Conservation (phyloP, 768 basidiomycete species). For the Boletus rufocinnamomeus region DNA sequence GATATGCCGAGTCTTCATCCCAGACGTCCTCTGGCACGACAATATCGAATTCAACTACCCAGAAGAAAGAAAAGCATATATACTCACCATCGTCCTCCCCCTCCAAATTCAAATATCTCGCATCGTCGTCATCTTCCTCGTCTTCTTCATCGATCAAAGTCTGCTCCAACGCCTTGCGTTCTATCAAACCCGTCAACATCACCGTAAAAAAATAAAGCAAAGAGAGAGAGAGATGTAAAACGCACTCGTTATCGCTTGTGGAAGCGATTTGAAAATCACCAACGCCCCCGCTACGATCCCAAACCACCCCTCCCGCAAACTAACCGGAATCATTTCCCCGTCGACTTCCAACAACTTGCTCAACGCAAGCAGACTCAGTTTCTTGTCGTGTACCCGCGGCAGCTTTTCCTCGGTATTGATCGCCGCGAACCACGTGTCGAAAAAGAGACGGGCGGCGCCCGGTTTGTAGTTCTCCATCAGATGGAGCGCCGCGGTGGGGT, state of each 20-base stretch:
- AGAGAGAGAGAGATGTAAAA: neutral
- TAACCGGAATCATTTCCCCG: conserved; percentile 53
- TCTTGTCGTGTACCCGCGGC: conserved; percentile 91
- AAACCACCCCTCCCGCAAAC: conserved; percentile 70
- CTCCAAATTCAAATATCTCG: conserved; percentile 56
- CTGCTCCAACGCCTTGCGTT: conserved; percentile 62
- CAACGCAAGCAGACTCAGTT: conserved; percentile 73
- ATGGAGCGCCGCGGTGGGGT: conserved; percentile 73
- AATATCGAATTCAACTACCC: neutral
- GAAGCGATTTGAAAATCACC: conserved; percentile 75
- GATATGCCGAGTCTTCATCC: too few species aligned
- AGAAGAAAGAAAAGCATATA: conserved; percentile 6
- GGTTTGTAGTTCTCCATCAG: conserved; percentile 65
- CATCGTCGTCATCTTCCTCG: conserved; percentile 53
- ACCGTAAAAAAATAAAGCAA: neutral
- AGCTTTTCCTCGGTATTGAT: conserved; percentile 61
- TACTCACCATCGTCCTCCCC: conserved; percentile 60
- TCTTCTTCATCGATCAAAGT: conserved; percentile 43
- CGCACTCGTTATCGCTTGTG: conserved; percentile 74
- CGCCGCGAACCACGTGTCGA: conserved; percentile 80
- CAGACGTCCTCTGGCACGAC: conserved; percentile 65
- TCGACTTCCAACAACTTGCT: conserved; percentile 77
- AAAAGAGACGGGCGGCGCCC: conserved; percentile 72
- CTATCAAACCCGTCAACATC: conserved; percentile 34
- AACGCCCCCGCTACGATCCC: conserved; percentile 71